Percentiles rank a stretch among this genome's conserved stretches.
Conservation (phyloP, 2,329 filamentous ascomycete genomes). For the Cryphonectria naterciae region DNA sequence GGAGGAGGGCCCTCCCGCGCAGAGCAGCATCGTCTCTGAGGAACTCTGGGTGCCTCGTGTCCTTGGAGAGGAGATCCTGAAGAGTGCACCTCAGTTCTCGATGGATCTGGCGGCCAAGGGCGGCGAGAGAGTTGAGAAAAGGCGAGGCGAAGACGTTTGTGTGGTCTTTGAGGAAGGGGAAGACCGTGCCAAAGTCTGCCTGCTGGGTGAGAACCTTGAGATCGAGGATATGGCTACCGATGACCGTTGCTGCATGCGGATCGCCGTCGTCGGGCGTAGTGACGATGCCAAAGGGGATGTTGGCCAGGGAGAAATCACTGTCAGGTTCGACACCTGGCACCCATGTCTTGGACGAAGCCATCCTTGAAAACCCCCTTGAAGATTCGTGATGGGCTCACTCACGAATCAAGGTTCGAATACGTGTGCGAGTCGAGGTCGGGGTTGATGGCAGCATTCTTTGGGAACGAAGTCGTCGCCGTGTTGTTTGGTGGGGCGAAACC, state of each 20-base stretch:
- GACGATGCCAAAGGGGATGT: conserved; percentile 79
- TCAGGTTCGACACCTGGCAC: conserved; percentile 41
- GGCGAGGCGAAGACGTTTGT: conserved; percentile 36
- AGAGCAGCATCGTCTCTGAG: conserved; percentile 65
- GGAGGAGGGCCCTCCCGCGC: conserved; percentile 61
- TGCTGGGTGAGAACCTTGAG: conserved; percentile 63
- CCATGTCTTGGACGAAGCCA: conserved; percentile 33
- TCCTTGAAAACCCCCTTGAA: background rate
- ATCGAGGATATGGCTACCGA: conserved; percentile 70
- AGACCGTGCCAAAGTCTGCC: conserved; percentile 56
- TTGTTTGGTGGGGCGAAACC: background rate
- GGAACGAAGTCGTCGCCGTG: background rate
- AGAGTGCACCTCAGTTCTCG: conserved; percentile 70
- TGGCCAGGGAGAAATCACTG: conserved; percentile 73
- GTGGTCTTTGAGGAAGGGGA: conserved; percentile 31
- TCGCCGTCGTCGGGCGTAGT: conserved; percentile 51
- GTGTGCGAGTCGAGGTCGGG: background rate
- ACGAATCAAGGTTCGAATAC: background rate
- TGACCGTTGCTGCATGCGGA: conserved; percentile 64
- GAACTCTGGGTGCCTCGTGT: conserved; percentile 62
- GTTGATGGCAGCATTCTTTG: background rate
- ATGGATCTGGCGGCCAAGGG: conserved; percentile 70
- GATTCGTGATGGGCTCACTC: background rate
- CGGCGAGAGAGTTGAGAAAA: conserved; percentile 64
- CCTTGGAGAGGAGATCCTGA: conserved; percentile 65